Evolutionary conservation across 208 protist species (phyloP).

Genomic region (Trypanosoma cruzi): DNA sequence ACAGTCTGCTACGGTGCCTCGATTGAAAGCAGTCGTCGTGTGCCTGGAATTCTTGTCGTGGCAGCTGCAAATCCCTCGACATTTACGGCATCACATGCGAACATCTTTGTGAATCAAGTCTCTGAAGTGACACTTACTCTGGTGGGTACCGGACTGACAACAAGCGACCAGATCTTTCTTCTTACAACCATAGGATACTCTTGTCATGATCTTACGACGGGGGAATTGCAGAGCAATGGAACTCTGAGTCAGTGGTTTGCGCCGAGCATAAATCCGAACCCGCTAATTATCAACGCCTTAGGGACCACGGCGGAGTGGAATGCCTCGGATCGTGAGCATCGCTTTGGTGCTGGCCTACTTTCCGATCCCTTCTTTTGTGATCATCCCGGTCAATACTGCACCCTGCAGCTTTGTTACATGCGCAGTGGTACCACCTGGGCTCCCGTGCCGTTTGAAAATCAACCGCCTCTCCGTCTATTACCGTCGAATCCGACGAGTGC

Average conservation of each 20-base stretch:
- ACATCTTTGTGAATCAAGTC: constrained; percentile 80
- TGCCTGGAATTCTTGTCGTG: constrained; percentile 67
- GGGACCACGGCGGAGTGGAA: constrained; percentile 60
- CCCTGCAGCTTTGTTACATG: constrained; percentile 85
- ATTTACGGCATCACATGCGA: constrained; percentile 37
- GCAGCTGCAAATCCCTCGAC: constrained; percentile 59
- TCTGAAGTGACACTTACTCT: constrained; percentile 63
- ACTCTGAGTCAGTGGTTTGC: constrained; percentile 59
- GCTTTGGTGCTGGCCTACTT: constrained; percentile 72
- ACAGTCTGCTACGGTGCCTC: constrained; percentile 79
- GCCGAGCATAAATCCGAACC: constrained; percentile 62
- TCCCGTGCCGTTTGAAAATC: constrained; percentile 49
- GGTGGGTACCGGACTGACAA: constrained; percentile 52
- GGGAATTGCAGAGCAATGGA: constrained; percentile 49
- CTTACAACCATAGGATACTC: constrained; percentile 63
- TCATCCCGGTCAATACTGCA: constrained; percentile 43
- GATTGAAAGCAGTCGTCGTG: constrained; percentile 39
- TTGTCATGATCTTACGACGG: constrained; percentile 85
- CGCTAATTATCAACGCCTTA: constrained; percentile 40
- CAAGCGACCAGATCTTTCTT: constrained; percentile 65
- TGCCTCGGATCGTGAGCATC: constrained; percentile 54
- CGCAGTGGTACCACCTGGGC: constrained; percentile 75
- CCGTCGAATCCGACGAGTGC: constrained; percentile 69
- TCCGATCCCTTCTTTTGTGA: constrained; percentile 55
- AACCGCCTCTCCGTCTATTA: constrained; percentile 33